Base-by-base conservation (phyloP, 2,329 filamentous ascomycete genomes). In the Trichoderma polysporum region DNA sequence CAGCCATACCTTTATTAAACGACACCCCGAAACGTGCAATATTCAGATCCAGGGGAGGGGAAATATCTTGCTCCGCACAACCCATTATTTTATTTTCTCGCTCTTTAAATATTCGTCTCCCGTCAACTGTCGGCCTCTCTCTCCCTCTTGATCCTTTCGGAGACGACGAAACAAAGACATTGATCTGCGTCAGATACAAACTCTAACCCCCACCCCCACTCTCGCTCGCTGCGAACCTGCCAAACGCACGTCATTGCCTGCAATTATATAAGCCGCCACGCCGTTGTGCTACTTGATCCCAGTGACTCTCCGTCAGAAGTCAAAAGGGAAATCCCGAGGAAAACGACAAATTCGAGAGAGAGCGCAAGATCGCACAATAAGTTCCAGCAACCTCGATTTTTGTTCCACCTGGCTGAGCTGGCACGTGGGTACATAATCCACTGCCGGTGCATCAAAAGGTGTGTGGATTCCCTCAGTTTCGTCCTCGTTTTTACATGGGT, bases 241-340 rank as follows among this genome's bases (percentile, higher is more conserved):
- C 60, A 64, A 52, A 64, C 60, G 60, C 60, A 64, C 60, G 60
- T 64, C 60, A 64, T 64, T 54, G 25, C 35, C 59, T 54, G 50
- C 60, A 63, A 27, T 64, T 64, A 64, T 61, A 64, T 64, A 64
- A 64, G 60, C 60, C 50, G 39, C 60, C 60, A 45, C 58, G 58
- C 29, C 58, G 29, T 37, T 61, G 58, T 53, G 35, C 19, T 17
- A 33, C 49, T 22, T 54, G 60, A 22, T 31, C 27, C 35, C 59
- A 41, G 59, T 13, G 37, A 41, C 49, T 54, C 54, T 17, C 31
- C 50, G 39, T 58, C 53, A 59, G 41, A 66, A 58, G 39, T 41
- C 25, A 53, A 39, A 52, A 39, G 52, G 27, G n/a, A 59, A 27
- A n/a, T 35, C n/a, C 41, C 52, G 39, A 58, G 41, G 39, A 9